Percentiles rank a stretch among this genome's conserved stretches.
Evolutionary conservation across 1,284 basidiomycete genomes (phyloP).

Genomic region (Xerocomus nothofagi): DNA sequence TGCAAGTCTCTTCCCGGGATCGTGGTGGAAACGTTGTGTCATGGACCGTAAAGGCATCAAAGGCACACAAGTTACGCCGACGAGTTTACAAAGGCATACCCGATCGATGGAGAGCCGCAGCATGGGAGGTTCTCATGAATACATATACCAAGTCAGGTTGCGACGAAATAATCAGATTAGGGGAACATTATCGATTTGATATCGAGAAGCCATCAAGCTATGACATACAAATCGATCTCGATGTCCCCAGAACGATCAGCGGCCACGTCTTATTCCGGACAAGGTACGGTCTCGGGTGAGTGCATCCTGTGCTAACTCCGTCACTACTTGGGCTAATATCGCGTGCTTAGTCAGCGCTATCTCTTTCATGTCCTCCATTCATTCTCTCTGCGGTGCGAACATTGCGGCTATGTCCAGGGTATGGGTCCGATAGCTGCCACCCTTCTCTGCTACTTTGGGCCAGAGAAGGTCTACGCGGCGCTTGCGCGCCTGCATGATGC

Average conservation of each 20-base stretch:
- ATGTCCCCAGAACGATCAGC: conserved; percentile 95
- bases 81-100: conserved; percentile 95
- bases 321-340: conserved; percentile 8
- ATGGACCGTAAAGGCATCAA: conserved; percentile 68
- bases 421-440: conserved; percentile 99
- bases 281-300: conserved; percentile 90
- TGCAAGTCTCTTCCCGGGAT: conserved; percentile 67
- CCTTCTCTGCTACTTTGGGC: conserved; percentile 89
- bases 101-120: conserved; percentile 91
- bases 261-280: conserved; percentile 96
- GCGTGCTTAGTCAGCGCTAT: conserved; percentile 74
- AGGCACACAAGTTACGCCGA: conserved; percentile 64
- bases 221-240: conserved; percentile 98
- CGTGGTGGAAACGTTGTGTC: conserved; percentile 72
- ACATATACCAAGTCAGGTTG: conserved; percentile 48
- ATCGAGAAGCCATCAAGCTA: conserved; percentile 81
- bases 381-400: conserved; percentile 80
- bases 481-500: conserved; percentile 84
- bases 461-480: conserved; percentile 83
- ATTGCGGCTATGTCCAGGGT: conserved; percentile 98
- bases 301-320: conserved; percentile 18
- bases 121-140: conserved; percentile 82
- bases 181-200: conserved; percentile 59
- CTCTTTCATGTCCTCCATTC: conserved; percentile 94
- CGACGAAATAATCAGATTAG: conserved; percentile 44